Evolutionary conservation across 75 land plant species (phyloP).

Genomic region (Pseudotsuga menziesii): DNA sequence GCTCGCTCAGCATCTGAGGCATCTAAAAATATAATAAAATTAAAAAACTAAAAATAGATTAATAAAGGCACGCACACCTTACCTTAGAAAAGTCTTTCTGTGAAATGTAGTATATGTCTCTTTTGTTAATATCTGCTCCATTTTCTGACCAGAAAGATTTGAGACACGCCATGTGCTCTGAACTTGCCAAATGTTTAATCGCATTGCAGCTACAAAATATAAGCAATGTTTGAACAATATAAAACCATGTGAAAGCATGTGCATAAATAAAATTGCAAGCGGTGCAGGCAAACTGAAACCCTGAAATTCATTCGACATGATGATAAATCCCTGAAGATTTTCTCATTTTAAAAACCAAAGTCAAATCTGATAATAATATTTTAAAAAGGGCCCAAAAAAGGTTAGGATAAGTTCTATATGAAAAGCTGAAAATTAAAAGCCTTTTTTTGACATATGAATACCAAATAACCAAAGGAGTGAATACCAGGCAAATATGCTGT

Average conservation of each 20-base stretch:
- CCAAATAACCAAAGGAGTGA: background rate
- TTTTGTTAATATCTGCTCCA: conserved; percentile 53
- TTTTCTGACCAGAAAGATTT: conserved; percentile 68
- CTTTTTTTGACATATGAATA: too few relatives aligned
- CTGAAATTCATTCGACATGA: background rate
- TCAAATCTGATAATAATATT: too few relatives aligned
- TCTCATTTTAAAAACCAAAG: too few relatives aligned
- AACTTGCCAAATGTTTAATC: conserved; percentile 74
- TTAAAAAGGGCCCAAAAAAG: background rate
- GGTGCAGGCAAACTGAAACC: background rate
- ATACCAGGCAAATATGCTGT: conserved; percentile 67
- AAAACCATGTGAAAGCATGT: background rate
- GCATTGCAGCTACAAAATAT: conserved; percentile 47
- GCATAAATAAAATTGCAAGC: background rate
- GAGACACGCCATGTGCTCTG: conserved; percentile 51
- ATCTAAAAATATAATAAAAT: conserved; percentile 1
- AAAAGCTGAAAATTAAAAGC: background rate
- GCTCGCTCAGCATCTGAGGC: too few relatives aligned
- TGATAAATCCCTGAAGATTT: too few relatives aligned
- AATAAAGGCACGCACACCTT: background rate
- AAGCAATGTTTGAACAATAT: too few relatives aligned
- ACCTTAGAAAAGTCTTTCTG: conserved; percentile 67
- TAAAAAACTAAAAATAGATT: too few relatives aligned
- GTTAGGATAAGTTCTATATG: background rate
- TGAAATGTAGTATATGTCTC: conserved; percentile 53